Evolutionary conservation across 2,329 filamentous ascomycete species (phyloP).

Genomic region (Oidium heveae): DNA sequence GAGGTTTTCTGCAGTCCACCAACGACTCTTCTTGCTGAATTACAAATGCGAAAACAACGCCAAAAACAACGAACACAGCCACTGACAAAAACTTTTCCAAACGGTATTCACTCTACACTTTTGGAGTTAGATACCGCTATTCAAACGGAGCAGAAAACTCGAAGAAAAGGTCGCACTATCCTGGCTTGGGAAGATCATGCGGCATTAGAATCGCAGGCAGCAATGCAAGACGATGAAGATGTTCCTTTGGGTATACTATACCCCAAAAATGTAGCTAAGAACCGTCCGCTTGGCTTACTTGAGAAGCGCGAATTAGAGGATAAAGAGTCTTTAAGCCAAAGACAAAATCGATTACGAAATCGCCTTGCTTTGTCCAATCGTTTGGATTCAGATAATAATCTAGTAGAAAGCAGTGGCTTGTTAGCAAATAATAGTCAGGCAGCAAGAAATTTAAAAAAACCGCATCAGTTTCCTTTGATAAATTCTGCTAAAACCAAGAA

Average conservation of each 20-base stretch:
- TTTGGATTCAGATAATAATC: constrained; percentile 32
- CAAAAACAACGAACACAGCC: constrained; percentile 58
- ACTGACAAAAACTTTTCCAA: constrained; percentile 32
- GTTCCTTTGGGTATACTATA: constrained; percentile 67
- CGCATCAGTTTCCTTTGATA: constrained; percentile 2
- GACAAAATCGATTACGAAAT: constrained; percentile 12
- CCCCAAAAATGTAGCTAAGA: constrained; percentile 28
- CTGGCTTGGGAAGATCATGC: constrained; percentile 67
- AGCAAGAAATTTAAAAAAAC: constrained; percentile 17
- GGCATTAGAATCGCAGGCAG: constrained; percentile 19
- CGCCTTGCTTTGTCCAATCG: constrained; percentile 5
- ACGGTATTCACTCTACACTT: constrained; percentile 75
- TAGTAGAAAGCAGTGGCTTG: constrained; percentile 61
- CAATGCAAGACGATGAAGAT: constrained; percentile 48
- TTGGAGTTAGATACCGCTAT: constrained; percentile 77
- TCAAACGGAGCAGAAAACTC: constrained; percentile 53
- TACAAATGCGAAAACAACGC: constrained; percentile 75
- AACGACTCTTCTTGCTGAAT: constrained; percentile 74
- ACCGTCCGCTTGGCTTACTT: constrained; percentile 47
- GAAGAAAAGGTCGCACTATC: constrained; percentile 52
- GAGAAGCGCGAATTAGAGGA: constrained; percentile 72
- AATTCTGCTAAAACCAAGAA: constrained; percentile 16
- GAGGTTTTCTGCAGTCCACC: constrained; percentile 43
- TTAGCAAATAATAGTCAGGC: constrained; percentile 49
- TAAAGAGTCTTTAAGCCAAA: constrained; percentile 39